Conservation (phyloP, 176 grass and related monocot genomes). For the Oropetium thomaeum region DNA sequence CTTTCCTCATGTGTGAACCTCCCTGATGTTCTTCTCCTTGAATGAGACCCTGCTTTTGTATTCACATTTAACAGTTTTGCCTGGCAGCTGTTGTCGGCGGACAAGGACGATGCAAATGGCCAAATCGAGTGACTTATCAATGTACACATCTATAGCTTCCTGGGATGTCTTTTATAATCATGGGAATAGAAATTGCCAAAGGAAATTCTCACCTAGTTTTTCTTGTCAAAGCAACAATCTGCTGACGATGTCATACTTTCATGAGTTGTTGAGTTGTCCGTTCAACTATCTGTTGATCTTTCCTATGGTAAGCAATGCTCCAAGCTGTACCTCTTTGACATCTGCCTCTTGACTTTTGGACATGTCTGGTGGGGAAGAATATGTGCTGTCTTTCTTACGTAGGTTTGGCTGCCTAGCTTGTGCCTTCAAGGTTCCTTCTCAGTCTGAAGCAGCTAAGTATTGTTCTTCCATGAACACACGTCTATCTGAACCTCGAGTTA, state of each 20-base stretch:
- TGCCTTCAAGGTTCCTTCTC: background rate
- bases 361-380: background rate
- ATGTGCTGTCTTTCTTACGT: background rate
- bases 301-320: background rate
- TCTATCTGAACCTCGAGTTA: background rate
- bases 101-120: background rate
- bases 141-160: background rate
- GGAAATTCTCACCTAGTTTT: background rate
- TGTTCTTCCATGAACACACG: background rate
- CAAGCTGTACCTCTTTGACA: background rate
- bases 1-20: background rate
- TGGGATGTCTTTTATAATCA: background rate
- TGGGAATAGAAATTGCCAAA: background rate
- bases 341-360: background rate
- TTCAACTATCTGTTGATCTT: background rate
- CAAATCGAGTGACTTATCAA: background rate
- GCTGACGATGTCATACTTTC: background rate
- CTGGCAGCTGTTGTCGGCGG: background rate
- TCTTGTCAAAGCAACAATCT: background rate
- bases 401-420: background rate
- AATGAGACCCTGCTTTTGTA: background rate
- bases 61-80: background rate
- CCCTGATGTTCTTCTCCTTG: background rate
- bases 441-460: background rate
- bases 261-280: background rate